A percentile compares a stretch with the other conserved stretches of the same genome.
phyloP scores from a whole-genome alignment of 768 basidiomycete genomes.

The Paxillus ammoniavirescens region DNA sequence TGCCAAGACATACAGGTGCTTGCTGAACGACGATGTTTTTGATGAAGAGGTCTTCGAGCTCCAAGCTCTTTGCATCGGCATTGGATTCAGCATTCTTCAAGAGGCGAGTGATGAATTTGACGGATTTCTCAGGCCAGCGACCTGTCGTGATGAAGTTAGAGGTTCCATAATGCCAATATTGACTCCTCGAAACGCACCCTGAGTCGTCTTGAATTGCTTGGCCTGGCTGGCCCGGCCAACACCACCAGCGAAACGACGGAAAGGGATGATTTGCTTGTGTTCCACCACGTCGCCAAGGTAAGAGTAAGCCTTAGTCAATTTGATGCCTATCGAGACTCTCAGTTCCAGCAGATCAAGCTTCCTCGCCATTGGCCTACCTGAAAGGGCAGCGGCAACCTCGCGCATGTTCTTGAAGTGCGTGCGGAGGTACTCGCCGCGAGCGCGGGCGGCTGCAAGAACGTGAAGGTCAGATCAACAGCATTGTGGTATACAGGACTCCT shows the following conservation, averaged over 20 bases:
- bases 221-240: slow-evolving; percentile 94
- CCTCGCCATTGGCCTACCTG: slow-evolving; percentile 53
- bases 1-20: slow-evolving; percentile 73
- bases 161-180: neutral
- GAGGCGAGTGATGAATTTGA: slow-evolving; percentile 90
- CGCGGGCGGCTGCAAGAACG: slow-evolving; percentile 68
- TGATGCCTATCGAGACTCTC: slow-evolving; percentile 61
- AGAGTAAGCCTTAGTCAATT: slow-evolving; percentile 90
- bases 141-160: slow-evolving; percentile 45
- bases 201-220: slow-evolving; percentile 94
- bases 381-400: slow-evolving; percentile 93
- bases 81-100: slow-evolving; percentile 99
- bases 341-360: neutral
- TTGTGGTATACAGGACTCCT: neutral
- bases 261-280: slow-evolving; percentile 96
- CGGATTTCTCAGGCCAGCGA: slow-evolving; percentile 99
- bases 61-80: slow-evolving; percentile 95
- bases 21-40: slow-evolving; percentile 98
- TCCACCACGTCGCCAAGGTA: slow-evolving; percentile 94
- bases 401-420: slow-evolving; percentile 99
- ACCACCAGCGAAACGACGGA: slow-evolving; percentile 93
- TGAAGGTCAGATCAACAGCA: slow-evolving; percentile 9
- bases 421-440: slow-evolving; percentile 95
- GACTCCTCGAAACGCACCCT: slow-evolving; percentile 58
- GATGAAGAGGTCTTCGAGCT: slow-evolving; percentile 88